Evolutionary conservation across 768 basidiomycete genomes (phyloP).

Genomic region (Baorangia bicolor): DNA sequence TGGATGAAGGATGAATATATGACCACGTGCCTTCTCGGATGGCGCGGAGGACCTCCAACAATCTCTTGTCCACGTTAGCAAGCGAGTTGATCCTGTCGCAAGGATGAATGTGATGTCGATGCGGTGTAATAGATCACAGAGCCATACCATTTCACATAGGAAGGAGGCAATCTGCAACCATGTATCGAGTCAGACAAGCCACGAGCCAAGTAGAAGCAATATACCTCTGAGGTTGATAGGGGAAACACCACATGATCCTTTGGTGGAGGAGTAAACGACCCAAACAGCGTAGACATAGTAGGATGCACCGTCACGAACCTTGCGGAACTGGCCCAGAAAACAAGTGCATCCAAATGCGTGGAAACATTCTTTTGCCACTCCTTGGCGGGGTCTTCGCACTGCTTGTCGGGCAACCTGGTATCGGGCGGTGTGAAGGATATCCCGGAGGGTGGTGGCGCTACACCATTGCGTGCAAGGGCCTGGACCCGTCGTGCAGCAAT

Average conservation of each 20-base stretch:
- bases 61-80: constrained; percentile 62
- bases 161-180: constrained; percentile 35
- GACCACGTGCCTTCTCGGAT: constrained; percentile 59
- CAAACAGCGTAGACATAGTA: neutral
- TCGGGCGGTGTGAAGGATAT: neutral
- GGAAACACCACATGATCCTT: constrained; percentile 90
- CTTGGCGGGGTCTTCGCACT: constrained; percentile 26
- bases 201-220: neutral
- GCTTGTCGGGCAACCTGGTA: neutral
- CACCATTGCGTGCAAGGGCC: neutral
- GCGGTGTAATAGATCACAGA: neutral
- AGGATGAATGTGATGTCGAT: neutral
- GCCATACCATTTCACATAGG: constrained; percentile 62
- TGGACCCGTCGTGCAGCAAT: neutral
- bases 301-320: constrained; percentile 44
- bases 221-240: constrained; percentile 73
- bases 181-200: constrained; percentile 1
- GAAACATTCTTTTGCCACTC: constrained; percentile 36
- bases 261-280: constrained; percentile 2
- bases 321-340: constrained; percentile 78
- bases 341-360: constrained; percentile 58
- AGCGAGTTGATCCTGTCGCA: constrained; percentile 58
- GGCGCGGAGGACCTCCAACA: constrained; percentile 53
- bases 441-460: neutral
- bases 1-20: constrained; percentile 46